Conservation (phyloP, 129 eudicot species). For the Arctium lappa region DNA sequence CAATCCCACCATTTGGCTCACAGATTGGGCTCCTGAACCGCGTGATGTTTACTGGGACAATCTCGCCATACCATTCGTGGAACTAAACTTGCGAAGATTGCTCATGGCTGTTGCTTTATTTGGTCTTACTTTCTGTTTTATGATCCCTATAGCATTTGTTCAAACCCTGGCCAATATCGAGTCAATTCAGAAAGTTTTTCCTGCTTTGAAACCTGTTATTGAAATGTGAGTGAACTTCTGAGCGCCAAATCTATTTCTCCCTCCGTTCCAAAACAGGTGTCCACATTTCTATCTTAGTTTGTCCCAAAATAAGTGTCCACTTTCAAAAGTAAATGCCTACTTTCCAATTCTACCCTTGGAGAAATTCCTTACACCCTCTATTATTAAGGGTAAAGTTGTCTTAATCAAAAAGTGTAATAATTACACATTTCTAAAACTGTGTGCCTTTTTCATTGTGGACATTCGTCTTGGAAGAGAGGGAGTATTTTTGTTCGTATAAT, state of each 20-base stretch:
- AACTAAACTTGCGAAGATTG: constrained; percentile 62
- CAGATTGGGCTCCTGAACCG: constrained; percentile 99
- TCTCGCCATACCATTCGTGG: constrained; percentile 85
- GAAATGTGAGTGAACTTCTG: constrained; percentile 51
- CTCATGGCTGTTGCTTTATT: constrained; percentile 77
- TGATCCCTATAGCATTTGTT: constrained; percentile 93
- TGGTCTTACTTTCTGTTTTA: constrained; percentile 83
- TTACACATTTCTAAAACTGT: neutral
- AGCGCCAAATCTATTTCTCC: neutral
- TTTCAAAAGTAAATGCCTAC: neutral
- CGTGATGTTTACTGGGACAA: constrained; percentile 94
- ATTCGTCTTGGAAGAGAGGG: neutral
- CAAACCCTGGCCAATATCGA: constrained; percentile 91
- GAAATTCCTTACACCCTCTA: neutral
- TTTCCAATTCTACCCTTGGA: neutral
- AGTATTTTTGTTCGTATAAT: constrained; percentile 1
- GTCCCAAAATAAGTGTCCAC: neutral
- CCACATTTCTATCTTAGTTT: neutral
- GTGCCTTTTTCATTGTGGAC: neutral
- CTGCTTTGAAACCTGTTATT: constrained; percentile 63
- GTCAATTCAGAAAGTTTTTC: constrained; percentile 74
- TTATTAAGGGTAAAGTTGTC: neutral
- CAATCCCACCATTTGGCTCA: constrained; percentile 91
- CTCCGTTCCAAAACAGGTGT: neutral
- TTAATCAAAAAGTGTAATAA: neutral